A percentile compares a stretch with the other conserved stretches of the same genome.
Evolutionary conservation across 345 rosid species (phyloP).

Genomic region (rapeseed (Brassica napus)): Da-Ae NC_063449.1:46358501-46359000

Average conservation of each 20-base stretch:
- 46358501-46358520: not conserved
- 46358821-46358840: not conserved
- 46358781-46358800: not conserved
- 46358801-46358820: not conserved
- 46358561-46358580: constrained; percentile 5
- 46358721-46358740: constrained; percentile 2
- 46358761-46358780: constrained; percentile 7
- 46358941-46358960: not conserved
- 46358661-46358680: not conserved
- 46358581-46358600: not conserved
- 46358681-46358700: not conserved
- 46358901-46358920: not conserved
- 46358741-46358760: constrained; percentile 3
- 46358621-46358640: not conserved
- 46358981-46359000: not conserved
- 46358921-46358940: not conserved
- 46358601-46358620: not conserved
- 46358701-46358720: not conserved
- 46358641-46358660: not conserved
- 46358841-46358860: not conserved
- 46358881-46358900: not conserved
- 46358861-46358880: not conserved
- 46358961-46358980: not conserved
- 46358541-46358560: not conserved
- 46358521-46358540: not conserved